Base-by-base conservation (phyloP, 2,329 filamentous ascomycete species). In the Torrubiella hemipterigena region DNA sequence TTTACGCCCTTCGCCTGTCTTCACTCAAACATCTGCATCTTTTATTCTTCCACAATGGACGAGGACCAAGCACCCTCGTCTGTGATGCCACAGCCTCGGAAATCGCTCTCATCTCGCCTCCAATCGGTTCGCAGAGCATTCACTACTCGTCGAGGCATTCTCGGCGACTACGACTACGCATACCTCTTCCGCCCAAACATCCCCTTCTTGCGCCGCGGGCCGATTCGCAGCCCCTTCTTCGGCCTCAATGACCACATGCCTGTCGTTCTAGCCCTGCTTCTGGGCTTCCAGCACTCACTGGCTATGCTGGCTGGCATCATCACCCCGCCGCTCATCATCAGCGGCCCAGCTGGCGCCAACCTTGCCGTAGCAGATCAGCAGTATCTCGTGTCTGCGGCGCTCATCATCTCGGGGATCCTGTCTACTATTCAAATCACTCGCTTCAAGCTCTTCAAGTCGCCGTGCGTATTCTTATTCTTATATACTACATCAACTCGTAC, bases 141-240 rank as follows among this genome's bases (percentile, higher is more conserved):
- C 40, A 55, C 65, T 32, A 74, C 69, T 27, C 76, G 63, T 38
- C 69, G 86, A 2, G 87, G 87, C 10, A 67, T 94, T 17, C 55
- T 95, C 34, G 87, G 87, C 39, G 67, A 76, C 45, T 95, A 95
- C 55, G 81, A 95, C 65, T 95, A 95, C 67, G 81, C 54, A 21
- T 91, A 86, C 48, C 75, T 95, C 24, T 93, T 95, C 65, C 74
- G 63, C 15, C 82, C 74, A 2, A 86, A 82, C 42, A 56, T 94
- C 15, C 87, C 87, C 0, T 94, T 94, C 54, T 76, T 91, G 65
- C 46, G 59, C 5, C 52, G 52, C 20, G 55, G 59, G 40, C 35
- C 42, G 22, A 25, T 29, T 4, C 61, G 67, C n/a, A 73, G 79
- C 19, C 83, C 83, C 1, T 91, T 93, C 54, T 91, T 89, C 46